Base-by-base conservation (phyloP, 148 eudicot species). In the Rhododendron henanense region DNA sequence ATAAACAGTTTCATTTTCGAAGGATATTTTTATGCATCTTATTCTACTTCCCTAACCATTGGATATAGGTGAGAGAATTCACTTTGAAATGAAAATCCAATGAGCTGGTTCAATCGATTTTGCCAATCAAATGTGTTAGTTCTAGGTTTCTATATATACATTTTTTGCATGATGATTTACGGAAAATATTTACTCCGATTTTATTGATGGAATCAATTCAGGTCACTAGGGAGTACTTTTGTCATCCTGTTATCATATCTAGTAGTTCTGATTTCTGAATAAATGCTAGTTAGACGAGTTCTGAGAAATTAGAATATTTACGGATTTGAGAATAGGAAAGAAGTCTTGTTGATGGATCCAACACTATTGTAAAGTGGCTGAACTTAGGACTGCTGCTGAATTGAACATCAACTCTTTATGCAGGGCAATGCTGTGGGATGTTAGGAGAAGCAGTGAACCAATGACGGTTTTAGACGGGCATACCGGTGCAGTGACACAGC, bases 391-490 rank as follows among this genome's bases (percentile, higher is more conserved):
- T 63, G 21, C 31, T 63, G 71, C 71, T n/a, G 73, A 67, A 67
- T 10, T 67, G 33, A 67, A 67, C 4, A 11, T 4, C 25, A 48
- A 35, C 39, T 87, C 28, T 19, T 83, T 57, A 15, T 85, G 91
- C 93, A 95, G 96, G 85, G 94, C 93, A 65, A 85, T 88, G 90
- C 86, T 95, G 53, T 95, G 96, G 95, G 98, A 95, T 87, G 57
- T 91, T n/a, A 91, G 98, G 90, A 93, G 82, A 88, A 84, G 83
- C 88, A 61, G 88, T 31, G 91, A 90, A 57, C 92, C 94, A 21
- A 2, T 90, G 28, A 85, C 86, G 1, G 91, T 89, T 80, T 82
- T 95, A 87, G 92, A 90, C 21, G 95, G 93, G 83, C 93, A 94
- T 85, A 84, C 41, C 6, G 96, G 96, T 71, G 91, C 93, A 10